These are phyloP conservation scores for Rhodotorula sp. DNA, from an alignment of 1,284 basidiomycete species.

Conservation along the genomic window DNA sequence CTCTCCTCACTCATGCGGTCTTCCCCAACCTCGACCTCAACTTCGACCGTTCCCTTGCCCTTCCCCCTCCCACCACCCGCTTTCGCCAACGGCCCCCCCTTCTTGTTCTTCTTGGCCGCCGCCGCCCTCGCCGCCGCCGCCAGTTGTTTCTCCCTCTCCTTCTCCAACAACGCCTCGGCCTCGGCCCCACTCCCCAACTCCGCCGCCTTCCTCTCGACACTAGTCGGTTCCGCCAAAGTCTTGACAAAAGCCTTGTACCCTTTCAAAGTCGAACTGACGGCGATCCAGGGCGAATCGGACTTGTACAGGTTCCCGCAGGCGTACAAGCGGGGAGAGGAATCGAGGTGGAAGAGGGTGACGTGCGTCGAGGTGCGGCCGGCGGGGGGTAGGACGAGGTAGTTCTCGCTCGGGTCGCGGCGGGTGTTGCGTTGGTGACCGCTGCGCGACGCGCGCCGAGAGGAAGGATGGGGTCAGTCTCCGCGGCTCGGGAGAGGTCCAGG, in stretches of 20 bases:
- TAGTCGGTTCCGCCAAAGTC: slow-evolving; percentile 21
- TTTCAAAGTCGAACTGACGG: slow-evolving; percentile 4
- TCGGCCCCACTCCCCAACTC: not conserved
- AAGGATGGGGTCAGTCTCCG: too few species aligned
- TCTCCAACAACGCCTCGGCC: not conserved
- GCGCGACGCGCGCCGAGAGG: not conserved
- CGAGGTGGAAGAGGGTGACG: slow-evolving; percentile 31
- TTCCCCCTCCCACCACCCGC: slow-evolving; percentile 5
- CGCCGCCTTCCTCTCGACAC: slow-evolving; percentile 5
- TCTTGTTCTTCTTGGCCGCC: not conserved
- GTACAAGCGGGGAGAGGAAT: slow-evolving; percentile 32
- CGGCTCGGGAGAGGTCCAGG: too few species aligned
- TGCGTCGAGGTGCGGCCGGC: slow-evolving; percentile 22
- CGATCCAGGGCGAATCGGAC: slow-evolving; percentile 11
- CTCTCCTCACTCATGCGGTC: slow-evolving; percentile 18
- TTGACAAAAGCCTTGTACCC: slow-evolving; percentile 28
- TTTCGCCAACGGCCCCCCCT: slow-evolving; percentile 8
- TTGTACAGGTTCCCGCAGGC: slow-evolving; percentile 18
- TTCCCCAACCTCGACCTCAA: not conserved
- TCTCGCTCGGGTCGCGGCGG: slow-evolving; percentile 25
- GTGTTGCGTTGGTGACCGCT: slow-evolving; percentile 39
- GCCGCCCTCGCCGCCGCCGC: not conserved
- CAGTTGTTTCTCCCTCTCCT: not conserved
- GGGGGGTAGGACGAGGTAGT: slow-evolving; percentile 31
- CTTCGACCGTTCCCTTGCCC: slow-evolving; percentile 13